Conservation (phyloP, 768 basidiomycete species). For the Mycena maculata region DNA sequence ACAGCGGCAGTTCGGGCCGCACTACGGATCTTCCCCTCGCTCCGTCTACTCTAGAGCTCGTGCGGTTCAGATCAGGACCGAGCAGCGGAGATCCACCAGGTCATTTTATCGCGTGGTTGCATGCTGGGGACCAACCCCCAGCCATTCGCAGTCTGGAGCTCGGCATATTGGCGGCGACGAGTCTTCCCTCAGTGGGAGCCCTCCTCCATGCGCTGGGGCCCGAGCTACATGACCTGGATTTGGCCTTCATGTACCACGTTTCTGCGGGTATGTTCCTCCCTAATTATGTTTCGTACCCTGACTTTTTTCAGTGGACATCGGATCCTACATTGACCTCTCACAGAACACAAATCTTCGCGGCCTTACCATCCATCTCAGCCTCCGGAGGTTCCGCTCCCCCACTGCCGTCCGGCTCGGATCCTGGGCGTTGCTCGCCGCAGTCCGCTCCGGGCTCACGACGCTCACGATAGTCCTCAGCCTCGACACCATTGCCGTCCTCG, state of each 20-base stretch:
- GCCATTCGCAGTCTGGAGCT: constrained; percentile 3
- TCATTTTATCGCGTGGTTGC: not conserved
- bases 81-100: too few relatives aligned
- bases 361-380: constrained; percentile 24
- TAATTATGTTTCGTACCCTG: too few relatives aligned
- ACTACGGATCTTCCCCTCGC: not conserved
- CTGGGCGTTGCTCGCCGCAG: constrained; percentile 13
- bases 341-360: not conserved
- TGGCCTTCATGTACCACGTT: constrained; percentile 15
- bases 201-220: constrained; percentile 15
- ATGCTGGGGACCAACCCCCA: not conserved
- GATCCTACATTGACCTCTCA: constrained; percentile 17
- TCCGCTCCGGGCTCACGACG: not conserved
- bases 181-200: constrained; percentile 4
- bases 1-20: not conserved
- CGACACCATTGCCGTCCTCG: constrained; percentile 32
- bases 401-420: constrained; percentile 1
- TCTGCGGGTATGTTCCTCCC: constrained; percentile 12
- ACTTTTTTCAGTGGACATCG: constrained; percentile 7
- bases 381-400: constrained; percentile 10
- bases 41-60: not conserved
- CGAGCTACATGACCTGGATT: constrained; percentile 12
- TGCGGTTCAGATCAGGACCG: not conserved
- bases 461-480: constrained; percentile 27
- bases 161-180: not conserved